Base-by-base conservation (phyloP, 768 basidiomycete genomes). In the Boletus rufocinnamomeus region DNA sequence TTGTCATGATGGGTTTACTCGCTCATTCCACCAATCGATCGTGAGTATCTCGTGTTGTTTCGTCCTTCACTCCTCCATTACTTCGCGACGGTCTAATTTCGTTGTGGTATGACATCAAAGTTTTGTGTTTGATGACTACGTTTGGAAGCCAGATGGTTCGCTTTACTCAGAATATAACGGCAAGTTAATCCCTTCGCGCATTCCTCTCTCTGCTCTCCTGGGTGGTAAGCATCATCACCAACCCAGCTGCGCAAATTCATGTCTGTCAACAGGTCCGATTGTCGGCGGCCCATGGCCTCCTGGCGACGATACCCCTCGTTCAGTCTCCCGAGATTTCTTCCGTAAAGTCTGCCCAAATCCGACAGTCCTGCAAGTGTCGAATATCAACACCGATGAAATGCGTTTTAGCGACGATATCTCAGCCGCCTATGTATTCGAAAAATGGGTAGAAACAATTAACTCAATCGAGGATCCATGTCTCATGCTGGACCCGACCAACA, bases 71-170 rank as follows among this genome's bases (percentile, higher is more conserved):
- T 27, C 17, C 14, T 28, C 17, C 35, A 16, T 28, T 14, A 8
- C 21, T 17, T 51, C 37, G 25, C 19, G 23, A 27, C 37, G 4
- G 3, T 41, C 59, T 61, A 17, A 70, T 54, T 32, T 28, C 28
- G 11, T 56, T 27, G 8, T 49, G 34, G 10, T 19, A 11, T 47
- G 32, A 14, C 16, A 28, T 45, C 13, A 61, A 61, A 78, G 80
- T 6, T 75, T 73, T 35, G 79, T 80, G 17, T 80, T 80, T 55
- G 69, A 77, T 41, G 75, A 81, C 55, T 80, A 78, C 54, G 66
- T 74, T 23, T 80, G 78, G 79, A 74, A 74, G 11, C 53, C 63
- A 14, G 64, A 75, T 40, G 65, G 73, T 2, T 69, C 73, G 21
- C 64, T 64, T 9, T 80, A 76, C 62, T 68, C 78, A 7, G 67